Evolutionary conservation across 345 rosid genomes (phyloP).

Genomic region (Lepidium sativum): DNA sequence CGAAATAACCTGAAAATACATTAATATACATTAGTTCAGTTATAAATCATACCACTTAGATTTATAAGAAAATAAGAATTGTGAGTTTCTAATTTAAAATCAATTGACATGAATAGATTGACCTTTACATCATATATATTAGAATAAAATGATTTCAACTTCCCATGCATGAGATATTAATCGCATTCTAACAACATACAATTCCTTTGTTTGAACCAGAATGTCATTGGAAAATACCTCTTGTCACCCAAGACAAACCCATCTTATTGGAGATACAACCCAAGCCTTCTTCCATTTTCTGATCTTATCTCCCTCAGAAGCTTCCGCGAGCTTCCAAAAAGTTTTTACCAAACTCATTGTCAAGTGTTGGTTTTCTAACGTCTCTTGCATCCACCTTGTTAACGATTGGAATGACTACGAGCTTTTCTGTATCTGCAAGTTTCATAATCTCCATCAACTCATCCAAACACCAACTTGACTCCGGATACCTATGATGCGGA

Average conservation of each 20-base stretch:
- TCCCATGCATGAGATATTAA: too few species aligned
- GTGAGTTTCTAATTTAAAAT: too few species aligned
- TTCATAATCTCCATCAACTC: conserved; percentile 3
- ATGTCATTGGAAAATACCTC: neutral
- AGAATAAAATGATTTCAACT: too few species aligned
- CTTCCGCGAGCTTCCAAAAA: neutral
- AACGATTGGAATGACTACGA: neutral
- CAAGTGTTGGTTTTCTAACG: neutral
- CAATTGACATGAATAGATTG: too few species aligned
- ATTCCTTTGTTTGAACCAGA: too few species aligned
- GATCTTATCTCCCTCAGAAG: neutral
- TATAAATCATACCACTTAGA: too few species aligned
- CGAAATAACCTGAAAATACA: too few species aligned
- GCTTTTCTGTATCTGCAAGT: neutral
- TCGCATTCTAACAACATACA: too few species aligned
- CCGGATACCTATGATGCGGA: neutral
- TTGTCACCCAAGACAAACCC: neutral
- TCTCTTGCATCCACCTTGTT: neutral
- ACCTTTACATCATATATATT: too few species aligned
- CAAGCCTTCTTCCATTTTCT: neutral
- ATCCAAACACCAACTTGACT: conserved; percentile 8
- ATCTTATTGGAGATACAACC: neutral
- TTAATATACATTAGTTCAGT: too few species aligned
- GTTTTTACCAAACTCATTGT: conserved; percentile 15
- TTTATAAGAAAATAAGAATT: too few species aligned